Evolutionary conservation across 1,284 basidiomycete species (phyloP).

Genomic region (Blastosporella zonata): DNA sequence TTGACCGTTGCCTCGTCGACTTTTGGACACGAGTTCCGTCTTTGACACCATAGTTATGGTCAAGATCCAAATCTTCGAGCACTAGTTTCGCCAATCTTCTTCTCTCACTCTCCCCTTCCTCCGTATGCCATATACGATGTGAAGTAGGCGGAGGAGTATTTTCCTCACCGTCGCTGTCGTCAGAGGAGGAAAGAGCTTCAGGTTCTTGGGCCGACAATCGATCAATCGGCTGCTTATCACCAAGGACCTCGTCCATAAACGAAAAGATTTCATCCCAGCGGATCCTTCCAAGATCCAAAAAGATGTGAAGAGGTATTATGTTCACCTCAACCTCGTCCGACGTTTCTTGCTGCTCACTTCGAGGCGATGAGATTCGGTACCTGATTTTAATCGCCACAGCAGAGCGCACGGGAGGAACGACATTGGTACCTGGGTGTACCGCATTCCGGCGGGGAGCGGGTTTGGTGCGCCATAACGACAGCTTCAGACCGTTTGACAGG

Average conservation of each 20-base stretch:
- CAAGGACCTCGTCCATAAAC: slow-evolving; percentile 37
- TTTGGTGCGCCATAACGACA: slow-evolving; percentile 58
- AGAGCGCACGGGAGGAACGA: background rate
- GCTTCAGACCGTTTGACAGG: slow-evolving; percentile 43
- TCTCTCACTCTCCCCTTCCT: slow-evolving; percentile 34
- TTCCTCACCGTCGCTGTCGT: slow-evolving; percentile 21
- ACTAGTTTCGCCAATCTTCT: slow-evolving; percentile 47
- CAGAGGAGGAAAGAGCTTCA: slow-evolving; percentile 12
- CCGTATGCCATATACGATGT: slow-evolving; percentile 24
- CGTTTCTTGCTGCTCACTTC: background rate
- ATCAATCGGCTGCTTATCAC: background rate
- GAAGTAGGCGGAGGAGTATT: slow-evolving; percentile 40
- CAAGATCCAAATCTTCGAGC: slow-evolving; percentile 53
- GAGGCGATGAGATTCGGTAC: background rate
- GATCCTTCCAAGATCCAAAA: slow-evolving; percentile 62
- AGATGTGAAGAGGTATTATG: slow-evolving; percentile 66
- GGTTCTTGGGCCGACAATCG: background rate
- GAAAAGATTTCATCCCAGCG: slow-evolving; percentile 35
- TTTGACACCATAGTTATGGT: slow-evolving; percentile 41
- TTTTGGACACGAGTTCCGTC: slow-evolving; percentile 1
- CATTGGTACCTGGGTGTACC: background rate
- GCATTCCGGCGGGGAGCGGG: slow-evolving; percentile 3
- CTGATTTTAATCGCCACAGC: slow-evolving; percentile 12
- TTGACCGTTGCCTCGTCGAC: slow-evolving; percentile 1
- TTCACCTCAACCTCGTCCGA: slow-evolving; percentile 33